Base-by-base conservation (phyloP, 202 grass and related monocot species). In the Carex sylvatica region DNA sequence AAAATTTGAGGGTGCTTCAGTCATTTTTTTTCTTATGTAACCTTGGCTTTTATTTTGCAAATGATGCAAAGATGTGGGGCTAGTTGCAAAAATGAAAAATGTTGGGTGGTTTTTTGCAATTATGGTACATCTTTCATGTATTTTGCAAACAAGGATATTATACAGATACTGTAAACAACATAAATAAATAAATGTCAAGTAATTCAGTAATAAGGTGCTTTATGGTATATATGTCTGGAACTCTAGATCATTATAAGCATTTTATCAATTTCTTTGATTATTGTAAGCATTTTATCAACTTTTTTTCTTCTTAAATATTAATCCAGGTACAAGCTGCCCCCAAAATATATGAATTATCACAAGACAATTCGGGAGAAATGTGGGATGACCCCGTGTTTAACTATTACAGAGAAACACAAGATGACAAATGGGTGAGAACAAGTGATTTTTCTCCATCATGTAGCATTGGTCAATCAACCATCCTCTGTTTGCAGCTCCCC, bases 391-490 rank as follows among this genome's bases (percentile, higher is more conserved):
- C 92, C 77, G n/a, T 40, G 5, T 86, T 85, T 61, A 97, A 94
- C 80, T 97, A 85, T 68, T 97, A 89, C 47, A 94, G 63, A 78
- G 84, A 89, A 80, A 40, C 36, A 51, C 83, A 58, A 75, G 94
- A 94, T 89, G 95, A 93, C 69, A 83, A 92, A n/a, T 94, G 95
- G 92, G 74, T 80, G 28, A 92, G 95, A 84, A 89, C 92, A 19
- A 87, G 78, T 59, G 95, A 98, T 78, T 98, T 98, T 86, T 91
- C 92, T 63, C 84, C 92, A 87, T 91, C 88, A 63, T 69, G 88
- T 86, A 88, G 85, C 84, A 92, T 97, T 19, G 95, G 95, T 15
- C 92, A 93, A 83, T 94, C 95, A 75, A 89, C 82, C 87, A 82
- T 91, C 74, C n/a, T 94, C 16, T 93, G 92, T 85, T 87, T 98